These are phyloP conservation scores for Calonectria pauciramosa DNA, from an alignment of 2,329 filamentous ascomycete species.

Conservation along the genomic window DNA sequence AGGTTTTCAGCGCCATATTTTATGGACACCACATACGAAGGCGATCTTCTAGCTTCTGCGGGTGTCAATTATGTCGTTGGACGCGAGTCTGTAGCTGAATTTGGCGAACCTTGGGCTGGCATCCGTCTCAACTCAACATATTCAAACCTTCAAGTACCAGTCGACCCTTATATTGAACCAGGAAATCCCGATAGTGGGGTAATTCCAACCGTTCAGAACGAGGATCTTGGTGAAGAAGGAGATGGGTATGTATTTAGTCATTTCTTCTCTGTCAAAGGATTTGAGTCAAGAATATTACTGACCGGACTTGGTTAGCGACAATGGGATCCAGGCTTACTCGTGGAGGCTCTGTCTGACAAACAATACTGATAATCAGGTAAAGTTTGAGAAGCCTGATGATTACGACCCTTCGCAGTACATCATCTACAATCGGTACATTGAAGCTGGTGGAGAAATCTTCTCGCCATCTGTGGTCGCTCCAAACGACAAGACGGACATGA, in stretches of 20 bases:
- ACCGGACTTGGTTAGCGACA: background rate
- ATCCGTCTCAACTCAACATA: background rate
- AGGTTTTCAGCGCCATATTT: background rate
- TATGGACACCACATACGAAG: background rate
- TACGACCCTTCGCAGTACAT: background rate
- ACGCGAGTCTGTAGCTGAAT: background rate
- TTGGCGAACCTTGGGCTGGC: background rate
- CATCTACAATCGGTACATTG: background rate
- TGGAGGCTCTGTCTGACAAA: background rate
- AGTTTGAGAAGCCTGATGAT: background rate
- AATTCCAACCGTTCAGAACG: background rate
- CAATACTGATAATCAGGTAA: background rate
- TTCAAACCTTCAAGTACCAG: background rate
- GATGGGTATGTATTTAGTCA: background rate
- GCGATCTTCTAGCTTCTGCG: background rate
- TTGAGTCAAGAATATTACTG: background rate
- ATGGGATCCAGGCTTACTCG: background rate
- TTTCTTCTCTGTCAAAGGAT: no score
- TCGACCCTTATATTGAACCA: background rate
- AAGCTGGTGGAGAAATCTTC: background rate
- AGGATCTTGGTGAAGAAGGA: background rate
- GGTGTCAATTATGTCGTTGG: background rate
- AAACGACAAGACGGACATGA: background rate
- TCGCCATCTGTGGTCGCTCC: background rate
- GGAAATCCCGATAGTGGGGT: background rate